phyloP scores from a whole-genome alignment of 805 yeast genomes.

The Candida silvatica region DNA sequence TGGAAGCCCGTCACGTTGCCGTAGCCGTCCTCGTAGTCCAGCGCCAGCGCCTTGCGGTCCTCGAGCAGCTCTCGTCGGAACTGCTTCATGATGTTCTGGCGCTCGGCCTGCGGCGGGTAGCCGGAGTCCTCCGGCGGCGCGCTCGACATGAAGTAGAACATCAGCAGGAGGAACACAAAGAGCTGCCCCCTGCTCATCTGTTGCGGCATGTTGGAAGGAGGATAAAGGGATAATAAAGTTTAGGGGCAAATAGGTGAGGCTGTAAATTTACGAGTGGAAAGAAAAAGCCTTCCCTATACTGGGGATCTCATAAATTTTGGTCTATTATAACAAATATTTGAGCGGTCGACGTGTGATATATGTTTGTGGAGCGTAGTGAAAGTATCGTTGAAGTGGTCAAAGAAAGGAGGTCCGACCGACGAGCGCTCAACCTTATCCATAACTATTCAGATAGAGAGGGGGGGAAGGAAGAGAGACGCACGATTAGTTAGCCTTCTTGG shows the following conservation, averaged over 20 bases:
- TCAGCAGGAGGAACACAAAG: slow-evolving; percentile 27
- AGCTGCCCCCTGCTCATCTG: slow-evolving; percentile 22
- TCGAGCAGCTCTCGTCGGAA: slow-evolving; percentile 26
- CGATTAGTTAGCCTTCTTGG: slow-evolving; percentile 6
- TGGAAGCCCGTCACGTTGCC: slow-evolving; percentile 70
- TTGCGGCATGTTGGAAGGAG: slow-evolving; percentile 11
- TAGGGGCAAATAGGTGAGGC: too few relatives aligned
- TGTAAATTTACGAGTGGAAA: too few relatives aligned
- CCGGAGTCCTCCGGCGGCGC: slow-evolving; percentile 24
- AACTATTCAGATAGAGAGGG: too few relatives aligned
- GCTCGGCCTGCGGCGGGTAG: slow-evolving; percentile 16
- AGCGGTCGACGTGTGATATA: too few relatives aligned
- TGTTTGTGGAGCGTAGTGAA: too few relatives aligned
- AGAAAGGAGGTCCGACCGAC: too few relatives aligned
- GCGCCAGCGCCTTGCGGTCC: slow-evolving; percentile 25
- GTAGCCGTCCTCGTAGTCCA: slow-evolving; percentile 44
- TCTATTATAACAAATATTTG: too few relatives aligned
- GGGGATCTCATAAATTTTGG: too few relatives aligned
- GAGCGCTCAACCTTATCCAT: too few relatives aligned
- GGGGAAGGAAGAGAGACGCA: neutral
- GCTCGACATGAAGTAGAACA: slow-evolving; percentile 34
- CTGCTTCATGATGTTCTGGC: slow-evolving; percentile 21
- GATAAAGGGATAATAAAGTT: neutral
- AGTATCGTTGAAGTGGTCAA: too few relatives aligned
- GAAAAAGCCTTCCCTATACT: too few relatives aligned